Evolutionary conservation across 1,284 basidiomycete genomes (phyloP), one percentile per base, ranked within the genome.

Genomic region (Paramarasmius palmivorus): DNA sequence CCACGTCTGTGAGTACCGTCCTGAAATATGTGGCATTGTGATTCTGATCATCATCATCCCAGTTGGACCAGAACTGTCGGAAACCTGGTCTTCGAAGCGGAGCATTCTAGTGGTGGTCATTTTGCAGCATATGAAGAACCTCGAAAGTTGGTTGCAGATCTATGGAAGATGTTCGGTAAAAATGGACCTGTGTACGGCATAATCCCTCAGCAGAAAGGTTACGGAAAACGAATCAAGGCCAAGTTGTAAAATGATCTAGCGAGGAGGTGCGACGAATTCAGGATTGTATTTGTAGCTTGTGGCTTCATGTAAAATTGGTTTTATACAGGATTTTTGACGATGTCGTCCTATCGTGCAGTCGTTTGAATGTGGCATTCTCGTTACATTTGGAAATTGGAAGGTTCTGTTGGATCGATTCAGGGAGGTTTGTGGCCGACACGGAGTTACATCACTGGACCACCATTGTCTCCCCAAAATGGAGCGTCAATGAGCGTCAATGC

Each of bases 71-170:
- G 53, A 22, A 55, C 51, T 15, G 36, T 53, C 9, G 60, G 57
- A 1, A 54, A 57, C 10, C 49, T 60, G 7, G 61, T 63, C 5
- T 60, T 58, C 29, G 49, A 57, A 25, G 42, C 41, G 7, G 53
- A 57, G 23, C 62, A 63, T 46, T 22, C 56, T 12, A 36, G 15
- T 8, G 62, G 62, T 0, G 62, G 62, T n/a, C 62, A 63, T 42
- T 63, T 63, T 49, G 62, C 60, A n/a, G 61, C 61, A 4, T 52
- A 59, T 42, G 62, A 63, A 49, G 50, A 42, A 37, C 62, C 62
- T 4, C 44, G 59, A 15, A 49, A 46, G 10, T 25, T 63, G 26
- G 62, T 55, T 2, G 41, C 35, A 14, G 62, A 63, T 46, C 29
- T 63, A 41, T 52, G 57, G 10, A 53, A 54, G 26, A 62, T 63